Conservation (phyloP, 2,329 filamentous ascomycete genomes). For the Onygena corvina region DNA sequence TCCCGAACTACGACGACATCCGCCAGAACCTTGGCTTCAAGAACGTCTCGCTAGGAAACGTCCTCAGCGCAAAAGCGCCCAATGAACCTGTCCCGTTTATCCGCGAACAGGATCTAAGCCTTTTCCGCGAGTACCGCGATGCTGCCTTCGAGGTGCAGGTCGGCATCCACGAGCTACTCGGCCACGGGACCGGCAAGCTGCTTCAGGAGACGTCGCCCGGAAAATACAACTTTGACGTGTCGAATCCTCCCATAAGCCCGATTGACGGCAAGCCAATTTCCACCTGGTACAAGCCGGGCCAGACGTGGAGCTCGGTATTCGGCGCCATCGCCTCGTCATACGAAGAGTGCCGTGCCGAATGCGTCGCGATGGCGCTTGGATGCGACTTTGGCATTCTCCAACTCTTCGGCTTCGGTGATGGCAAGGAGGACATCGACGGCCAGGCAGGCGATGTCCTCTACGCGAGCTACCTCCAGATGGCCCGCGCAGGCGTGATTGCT, state of each 20-base stretch:
- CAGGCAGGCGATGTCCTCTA: slow-evolving; percentile 81
- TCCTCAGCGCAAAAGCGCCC: slow-evolving; percentile 78
- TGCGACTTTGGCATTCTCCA: slow-evolving; percentile 81
- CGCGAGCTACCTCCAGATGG: slow-evolving; percentile 83
- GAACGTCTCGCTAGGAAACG: slow-evolving; percentile 76
- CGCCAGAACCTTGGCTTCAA: slow-evolving; percentile 54
- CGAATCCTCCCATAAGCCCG: slow-evolving; percentile 70
- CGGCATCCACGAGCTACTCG: slow-evolving; percentile 77
- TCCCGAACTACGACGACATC: slow-evolving; percentile 48
- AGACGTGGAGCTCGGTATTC: slow-evolving; percentile 91
- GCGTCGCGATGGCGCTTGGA: slow-evolving; percentile 79
- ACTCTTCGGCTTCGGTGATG: slow-evolving; percentile 85
- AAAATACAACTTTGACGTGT: slow-evolving; percentile 74
- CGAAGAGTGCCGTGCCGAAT: slow-evolving; percentile 89
- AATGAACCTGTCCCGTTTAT: slow-evolving; percentile 92
- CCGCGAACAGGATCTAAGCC: slow-evolving; percentile 57
- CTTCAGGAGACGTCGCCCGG: slow-evolving; percentile 77
- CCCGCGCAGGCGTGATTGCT: slow-evolving; percentile 74
- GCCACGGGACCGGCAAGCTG: slow-evolving; percentile 87
- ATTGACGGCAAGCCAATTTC: slow-evolving; percentile 64
- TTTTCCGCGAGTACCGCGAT: slow-evolving; percentile 76
- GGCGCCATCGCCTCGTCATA: slow-evolving; percentile 77
- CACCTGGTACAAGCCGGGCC: slow-evolving; percentile 86
- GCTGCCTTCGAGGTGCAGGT: slow-evolving; percentile 90
- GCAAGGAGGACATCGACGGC: slow-evolving; percentile 56